Evolutionary conservation across 169 alveolate species (phyloP).

Genomic region (Plasmodium reichenowi): DNA sequence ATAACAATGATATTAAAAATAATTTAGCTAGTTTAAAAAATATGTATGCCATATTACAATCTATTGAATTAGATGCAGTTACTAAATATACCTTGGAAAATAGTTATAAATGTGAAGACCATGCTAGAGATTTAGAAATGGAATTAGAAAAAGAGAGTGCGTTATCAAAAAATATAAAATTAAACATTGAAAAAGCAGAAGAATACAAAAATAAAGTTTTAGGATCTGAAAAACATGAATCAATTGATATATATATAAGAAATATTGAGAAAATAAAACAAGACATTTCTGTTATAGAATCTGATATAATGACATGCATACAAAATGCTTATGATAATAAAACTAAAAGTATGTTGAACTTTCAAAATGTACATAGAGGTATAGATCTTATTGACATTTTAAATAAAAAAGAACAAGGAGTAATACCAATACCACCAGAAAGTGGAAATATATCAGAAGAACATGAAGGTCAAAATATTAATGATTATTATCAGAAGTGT

Average conservation of each 20-base stretch:
- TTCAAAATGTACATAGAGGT: conserved; percentile 9
- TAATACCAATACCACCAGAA: too few relatives aligned
- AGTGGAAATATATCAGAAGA: not conserved
- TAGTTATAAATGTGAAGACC: not conserved
- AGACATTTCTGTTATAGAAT: not conserved
- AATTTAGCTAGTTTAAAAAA: not conserved
- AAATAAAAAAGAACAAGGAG: not conserved
- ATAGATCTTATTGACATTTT: not conserved
- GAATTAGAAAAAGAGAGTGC: conserved; percentile 10
- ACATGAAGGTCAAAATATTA: not conserved
- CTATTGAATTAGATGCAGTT: not conserved
- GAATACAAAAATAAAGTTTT: not conserved
- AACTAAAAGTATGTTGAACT: conserved; percentile 1
- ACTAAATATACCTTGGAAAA: too few relatives aligned
- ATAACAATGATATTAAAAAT: too few relatives aligned
- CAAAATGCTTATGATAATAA: conserved; percentile 3
- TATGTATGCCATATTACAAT: conserved; percentile 6
- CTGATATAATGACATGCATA: not conserved
- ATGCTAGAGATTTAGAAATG: conserved; percentile 1
- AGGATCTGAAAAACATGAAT: not conserved
- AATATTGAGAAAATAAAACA: conserved; percentile 1
- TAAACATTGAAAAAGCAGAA: not conserved
- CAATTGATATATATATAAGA: conserved; percentile 10
- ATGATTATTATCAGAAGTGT: not conserved
- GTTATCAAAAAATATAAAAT: conserved; percentile 4